phyloP scores from a whole-genome alignment of 345 rosid species.

The Gossypium anomalum region DNA sequence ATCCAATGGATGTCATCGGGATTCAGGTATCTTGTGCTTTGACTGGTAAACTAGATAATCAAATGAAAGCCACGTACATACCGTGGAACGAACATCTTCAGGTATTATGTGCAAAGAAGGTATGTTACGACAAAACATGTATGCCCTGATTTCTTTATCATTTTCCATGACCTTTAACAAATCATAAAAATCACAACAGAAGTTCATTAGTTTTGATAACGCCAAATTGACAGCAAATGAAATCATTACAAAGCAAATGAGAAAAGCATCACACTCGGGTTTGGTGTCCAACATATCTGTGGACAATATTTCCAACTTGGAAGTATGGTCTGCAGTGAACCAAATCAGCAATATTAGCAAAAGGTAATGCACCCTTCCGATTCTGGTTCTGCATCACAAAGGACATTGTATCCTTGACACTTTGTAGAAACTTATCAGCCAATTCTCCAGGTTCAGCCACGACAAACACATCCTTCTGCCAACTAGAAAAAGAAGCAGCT shows the following conservation, averaged over 20 bases:
- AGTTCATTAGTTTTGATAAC: not conserved
- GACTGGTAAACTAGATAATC: not conserved
- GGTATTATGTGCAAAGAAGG: constrained; percentile 80
- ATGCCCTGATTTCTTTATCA: constrained; percentile 83
- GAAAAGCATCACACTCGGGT: constrained; percentile 54
- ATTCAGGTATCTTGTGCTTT: not conserved
- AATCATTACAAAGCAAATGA: constrained; percentile 14
- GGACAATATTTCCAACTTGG: constrained; percentile 82
- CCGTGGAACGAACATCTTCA: constrained; percentile 98
- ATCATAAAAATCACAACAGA: constrained; percentile 15
- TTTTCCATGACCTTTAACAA: constrained; percentile 83
- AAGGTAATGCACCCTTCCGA: constrained; percentile 47
- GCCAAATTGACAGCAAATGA: not conserved
- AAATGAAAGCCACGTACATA: constrained; percentile 27
- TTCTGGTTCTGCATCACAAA: constrained; percentile 49
- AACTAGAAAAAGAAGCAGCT: constrained; percentile 41
- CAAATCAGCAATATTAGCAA: constrained; percentile 70
- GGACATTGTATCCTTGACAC: constrained; percentile 70
- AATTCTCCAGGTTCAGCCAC: constrained; percentile 98
- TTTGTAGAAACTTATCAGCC: constrained; percentile 80
- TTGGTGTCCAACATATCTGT: constrained; percentile 87
- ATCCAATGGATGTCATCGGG: not conserved
- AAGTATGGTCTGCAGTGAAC: constrained; percentile 64
- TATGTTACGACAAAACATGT: constrained; percentile 91
- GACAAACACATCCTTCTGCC: constrained; percentile 97